Conservation (phyloP, 805 yeast genomes). For the Saccharomycopsis selenospora region DNA sequence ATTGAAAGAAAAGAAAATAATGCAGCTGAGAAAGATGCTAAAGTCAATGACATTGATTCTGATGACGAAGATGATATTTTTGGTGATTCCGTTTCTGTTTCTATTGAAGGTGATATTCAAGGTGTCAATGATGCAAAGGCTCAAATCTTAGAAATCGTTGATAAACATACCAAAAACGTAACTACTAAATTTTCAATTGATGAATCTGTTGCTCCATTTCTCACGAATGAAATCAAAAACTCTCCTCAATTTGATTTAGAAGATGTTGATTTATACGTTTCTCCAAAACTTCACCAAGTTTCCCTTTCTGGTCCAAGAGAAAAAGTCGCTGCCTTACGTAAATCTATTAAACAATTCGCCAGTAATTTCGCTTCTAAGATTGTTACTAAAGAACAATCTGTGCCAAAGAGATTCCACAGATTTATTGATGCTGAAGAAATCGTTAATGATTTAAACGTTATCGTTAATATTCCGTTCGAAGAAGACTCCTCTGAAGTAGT, state of each 20-base stretch:
- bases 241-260: conserved; percentile 15
- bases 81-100: conserved; percentile 52
- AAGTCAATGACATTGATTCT: conserved; percentile 28
- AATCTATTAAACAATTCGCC: conserved; percentile 36
- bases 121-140: conserved; percentile 70
- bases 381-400: conserved; percentile 46
- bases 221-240: conserved; percentile 25
- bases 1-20: conserved; percentile 38
- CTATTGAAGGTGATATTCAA: conserved; percentile 77
- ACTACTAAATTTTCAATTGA: conserved; percentile 42
- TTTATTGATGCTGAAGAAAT: conserved; percentile 54
- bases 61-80: conserved; percentile 46
- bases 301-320: conserved; percentile 67
- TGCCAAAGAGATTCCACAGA: conserved; percentile 65
- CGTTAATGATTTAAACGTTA: conserved; percentile 47
- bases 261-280: conserved; percentile 25
- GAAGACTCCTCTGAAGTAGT: conserved; percentile 40
- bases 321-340: conserved; percentile 48
- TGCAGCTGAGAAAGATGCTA: conserved; percentile 26
- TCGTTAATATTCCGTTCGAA: conserved; percentile 47
- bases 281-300: conserved; percentile 38
- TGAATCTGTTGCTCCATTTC: conserved; percentile 29
- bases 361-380: conserved; percentile 39
- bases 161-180: conserved; percentile 60
- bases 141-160: conserved; percentile 64